Evolutionary conservation across 2,329 filamentous ascomycete species (phyloP), one percentile per base, ranked within the genome.

Genomic region (Fusarium azukiicola): DNA sequence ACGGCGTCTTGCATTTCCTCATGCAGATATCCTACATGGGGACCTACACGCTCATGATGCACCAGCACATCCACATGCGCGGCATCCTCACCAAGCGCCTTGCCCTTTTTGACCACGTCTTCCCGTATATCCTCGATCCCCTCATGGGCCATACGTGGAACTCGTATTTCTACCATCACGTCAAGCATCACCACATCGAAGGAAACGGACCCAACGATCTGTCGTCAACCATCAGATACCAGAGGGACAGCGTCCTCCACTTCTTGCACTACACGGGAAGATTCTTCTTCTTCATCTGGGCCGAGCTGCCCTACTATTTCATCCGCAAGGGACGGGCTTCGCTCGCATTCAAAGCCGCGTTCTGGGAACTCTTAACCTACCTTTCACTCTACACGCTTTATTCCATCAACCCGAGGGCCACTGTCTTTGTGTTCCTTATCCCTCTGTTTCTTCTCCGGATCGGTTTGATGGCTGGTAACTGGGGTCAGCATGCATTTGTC

Each of bases 111-210:
- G 96, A 97, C 82, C 84, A 86, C 10, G 69, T 90, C 3, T 97
- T 97, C 80, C 96, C 96, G 0, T 97, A 96, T 84, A 85, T 97
- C 52, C 89, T 93, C 16, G 95, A 97, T 80, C 96, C 96, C 0
- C 87, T 97, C 72, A 95, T 96, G 92, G 96, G 96, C 16, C 96
- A 97, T 83, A 97, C 96, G 0, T 97, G 95, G 95, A 96, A 97
- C 87, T 95, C 94, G 4, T 97, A 97, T 87, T 97, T 92, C 85
- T 97, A 96, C 84, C 96, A 97, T 84, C 96, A 97, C 82, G 95
- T 97, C 84, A 97, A 97, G 89, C 95, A 97, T 83, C 96, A 97
- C 84, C 96, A 97, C 79, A 94, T 97, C 71, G 96, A 97, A 87
- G 95, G 93, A 76, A 97, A 97, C 81, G 96, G 96, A 0, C 95